phyloP scores from a whole-genome alignment of 176 grass and related monocot species.

The Chloris gayana region DNA sequence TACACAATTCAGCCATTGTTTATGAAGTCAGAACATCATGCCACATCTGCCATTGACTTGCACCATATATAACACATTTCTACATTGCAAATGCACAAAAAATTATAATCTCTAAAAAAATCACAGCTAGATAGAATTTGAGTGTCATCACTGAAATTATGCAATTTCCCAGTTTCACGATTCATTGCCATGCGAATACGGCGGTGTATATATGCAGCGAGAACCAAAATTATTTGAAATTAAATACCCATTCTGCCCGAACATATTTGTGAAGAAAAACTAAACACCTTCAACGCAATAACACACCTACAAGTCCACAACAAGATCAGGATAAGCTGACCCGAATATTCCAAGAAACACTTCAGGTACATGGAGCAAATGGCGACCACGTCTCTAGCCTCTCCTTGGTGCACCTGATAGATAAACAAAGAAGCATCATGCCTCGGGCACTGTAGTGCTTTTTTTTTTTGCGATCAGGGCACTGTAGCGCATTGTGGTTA shows the following conservation, averaged over 20 bases:
- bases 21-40: background rate
- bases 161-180: too few relatives aligned
- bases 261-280: background rate
- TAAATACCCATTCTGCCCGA: background rate
- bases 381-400: background rate
- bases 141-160: too few relatives aligned
- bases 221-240: too few relatives aligned
- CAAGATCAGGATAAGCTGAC: background rate
- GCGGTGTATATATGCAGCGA: too few relatives aligned
- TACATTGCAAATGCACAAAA: too few relatives aligned
- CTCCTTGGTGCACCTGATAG: background rate
- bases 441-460: conserved; percentile 3
- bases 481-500: conserved; percentile 22
- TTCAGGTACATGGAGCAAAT: background rate
- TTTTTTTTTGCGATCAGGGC: too few relatives aligned
- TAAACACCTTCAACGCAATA: background rate
- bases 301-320: background rate
- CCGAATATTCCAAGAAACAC: conserved; percentile 20
- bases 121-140: too few relatives aligned
- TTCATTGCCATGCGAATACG: too few relatives aligned
- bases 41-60: background rate
- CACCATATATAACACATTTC: too few relatives aligned
- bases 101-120: too few relatives aligned
- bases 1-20: background rate
- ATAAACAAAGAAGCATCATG: background rate